Percentiles rank a stretch among this genome's conserved stretches.
Conservation (phyloP, 2,329 filamentous ascomycete species). For the Penicillium sp. region DNA sequence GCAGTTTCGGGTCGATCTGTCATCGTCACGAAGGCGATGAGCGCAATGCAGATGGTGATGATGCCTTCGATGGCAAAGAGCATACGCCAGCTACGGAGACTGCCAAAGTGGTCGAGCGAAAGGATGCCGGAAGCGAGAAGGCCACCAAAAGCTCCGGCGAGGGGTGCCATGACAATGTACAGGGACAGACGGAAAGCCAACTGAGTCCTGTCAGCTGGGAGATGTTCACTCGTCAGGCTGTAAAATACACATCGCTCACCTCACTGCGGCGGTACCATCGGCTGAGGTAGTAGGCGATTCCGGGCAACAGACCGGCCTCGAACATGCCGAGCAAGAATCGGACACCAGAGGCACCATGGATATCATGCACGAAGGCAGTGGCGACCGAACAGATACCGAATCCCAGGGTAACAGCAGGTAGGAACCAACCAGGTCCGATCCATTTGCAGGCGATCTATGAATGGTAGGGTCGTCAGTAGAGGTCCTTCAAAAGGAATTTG, state of each 20-base stretch:
- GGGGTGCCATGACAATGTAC: slow-evolving; percentile 70
- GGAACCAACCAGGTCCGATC: slow-evolving; percentile 71
- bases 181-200: slow-evolving; percentile 67
- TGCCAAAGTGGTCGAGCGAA: slow-evolving; percentile 59
- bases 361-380: slow-evolving; percentile 65
- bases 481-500: not conserved
- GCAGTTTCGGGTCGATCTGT: slow-evolving; percentile 71
- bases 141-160: slow-evolving; percentile 72
- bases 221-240: too few species aligned
- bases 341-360: slow-evolving; percentile 58
- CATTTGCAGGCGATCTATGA: slow-evolving; percentile 63
- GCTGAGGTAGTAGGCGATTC: slow-evolving; percentile 72
- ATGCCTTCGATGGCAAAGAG: slow-evolving; percentile 73
- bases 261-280: slow-evolving; percentile 72
- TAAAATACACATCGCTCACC: not conserved
- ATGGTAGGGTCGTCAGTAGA: not conserved
- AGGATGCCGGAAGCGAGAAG: slow-evolving; percentile 66
- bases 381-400: slow-evolving; percentile 66
- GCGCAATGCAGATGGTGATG: slow-evolving; percentile 58
- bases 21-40: slow-evolving; percentile 64
- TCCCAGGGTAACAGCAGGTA: slow-evolving; percentile 61
- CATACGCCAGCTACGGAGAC: slow-evolving; percentile 64
- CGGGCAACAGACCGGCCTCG: slow-evolving; percentile 73
- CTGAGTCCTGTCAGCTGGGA: slow-evolving; percentile 3
- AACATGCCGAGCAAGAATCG: slow-evolving; percentile 69